phyloP scores from a whole-genome alignment of 257 asterid genomes.

The Phtheirospermum japonicum region DNA sequence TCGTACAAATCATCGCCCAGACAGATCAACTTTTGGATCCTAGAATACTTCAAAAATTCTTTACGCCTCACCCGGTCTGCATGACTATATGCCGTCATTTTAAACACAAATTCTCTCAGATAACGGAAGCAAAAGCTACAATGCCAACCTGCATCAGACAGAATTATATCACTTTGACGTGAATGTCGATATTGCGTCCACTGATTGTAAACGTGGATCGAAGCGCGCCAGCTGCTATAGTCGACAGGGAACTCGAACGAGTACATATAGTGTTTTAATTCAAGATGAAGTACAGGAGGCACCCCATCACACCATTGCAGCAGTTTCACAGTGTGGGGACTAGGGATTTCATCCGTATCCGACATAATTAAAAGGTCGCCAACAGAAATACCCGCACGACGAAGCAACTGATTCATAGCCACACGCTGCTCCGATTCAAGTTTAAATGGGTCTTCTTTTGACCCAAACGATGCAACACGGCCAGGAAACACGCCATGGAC shows the following conservation, averaged over 20 bases:
- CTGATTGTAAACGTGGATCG: constrained; percentile 50
- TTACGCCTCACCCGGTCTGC: constrained; percentile 31
- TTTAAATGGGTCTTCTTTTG: constrained; percentile 61
- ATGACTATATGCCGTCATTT: constrained; percentile 36
- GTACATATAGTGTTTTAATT: constrained; percentile 63
- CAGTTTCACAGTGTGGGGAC: constrained; percentile 75
- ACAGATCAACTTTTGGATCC: constrained; percentile 76
- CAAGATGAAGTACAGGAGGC: constrained; percentile 72
- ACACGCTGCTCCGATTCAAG: constrained; percentile 72
- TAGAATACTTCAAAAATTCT: constrained; percentile 49
- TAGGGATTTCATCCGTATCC: constrained; percentile 91
- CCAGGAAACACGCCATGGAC: constrained; percentile 63
- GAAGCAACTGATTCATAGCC: constrained; percentile 64
- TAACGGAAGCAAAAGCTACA: constrained; percentile 73
- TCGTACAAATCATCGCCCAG: constrained; percentile 77
- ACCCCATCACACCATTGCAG: constrained; percentile 92
- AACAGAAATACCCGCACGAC: constrained; percentile 50
- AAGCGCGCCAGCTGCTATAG: constrained; percentile 81
- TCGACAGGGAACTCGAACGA: constrained; percentile 90
- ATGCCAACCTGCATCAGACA: constrained; percentile 95
- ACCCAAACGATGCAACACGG: constrained; percentile 39
- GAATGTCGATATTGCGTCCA: constrained; percentile 76
- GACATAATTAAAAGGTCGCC: constrained; percentile 87
- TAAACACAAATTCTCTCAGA: constrained; percentile 31
- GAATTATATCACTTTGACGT: constrained; percentile 55